Evolutionary conservation across 768 basidiomycete genomes (phyloP), one percentile per base, ranked within the genome.

Genomic region (Sarcodon sp.): DNA sequence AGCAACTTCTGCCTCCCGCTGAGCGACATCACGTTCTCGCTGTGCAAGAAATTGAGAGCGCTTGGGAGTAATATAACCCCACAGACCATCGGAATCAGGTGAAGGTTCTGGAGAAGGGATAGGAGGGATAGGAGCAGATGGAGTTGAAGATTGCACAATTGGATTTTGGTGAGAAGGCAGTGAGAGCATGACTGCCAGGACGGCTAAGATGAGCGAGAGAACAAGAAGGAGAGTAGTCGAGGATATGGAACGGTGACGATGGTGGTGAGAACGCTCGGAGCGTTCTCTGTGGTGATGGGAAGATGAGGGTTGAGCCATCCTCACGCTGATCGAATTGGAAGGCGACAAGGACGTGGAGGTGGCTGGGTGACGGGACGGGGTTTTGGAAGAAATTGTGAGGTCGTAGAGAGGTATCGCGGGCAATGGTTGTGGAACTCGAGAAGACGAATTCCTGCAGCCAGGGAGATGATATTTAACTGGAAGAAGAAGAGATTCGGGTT

Each of bases 131-230:
- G 67, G 58, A 15, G 66, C 50, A n/a, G 65, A 54, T 43, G 66
- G 66, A 12, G 46, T 44, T 27, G 21, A 27, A 3, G 21, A 4
- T 27, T 27, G 21, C 21, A 27, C 21, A 27, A 27, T 4, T 16
- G 7, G 39, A 41, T 8, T 13, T 15, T 41, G 39, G 39, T 71
- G 67, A 0, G 80, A 78, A 1, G 88, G 88, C 4, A 91, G 72
- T 3, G 88, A 88, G 21, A 91, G 77, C 87, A 91, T 89, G 57
- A 91, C 80, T 4, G 88, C 87, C n/a, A 91, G 73, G 18, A 89
- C 87, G 34, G 87, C 88, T 27, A 91, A 71, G 44, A 91, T 77
- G 33, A 91, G 79, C 9, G 88, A 90, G 37, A 91, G 73, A 45
- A 90, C 83, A 33, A 91, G 80, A 46, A 91, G 75, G 33, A 91